Base-by-base conservation (phyloP, 306 rosid genomes). In the Oemleria cerasiformis region DNA sequence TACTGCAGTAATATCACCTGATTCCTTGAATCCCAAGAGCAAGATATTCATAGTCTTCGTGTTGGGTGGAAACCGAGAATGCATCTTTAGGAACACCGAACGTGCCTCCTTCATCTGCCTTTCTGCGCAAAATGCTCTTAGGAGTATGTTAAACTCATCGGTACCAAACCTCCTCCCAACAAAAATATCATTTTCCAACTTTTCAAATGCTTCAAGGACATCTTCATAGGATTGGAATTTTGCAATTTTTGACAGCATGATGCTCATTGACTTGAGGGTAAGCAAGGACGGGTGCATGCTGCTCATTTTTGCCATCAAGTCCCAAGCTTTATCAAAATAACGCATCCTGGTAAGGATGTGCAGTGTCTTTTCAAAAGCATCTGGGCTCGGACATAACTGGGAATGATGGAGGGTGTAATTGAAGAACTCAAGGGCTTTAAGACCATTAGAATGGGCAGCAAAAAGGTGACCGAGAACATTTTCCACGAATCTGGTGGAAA, bases 41-140 rank as follows among this genome's bases (percentile, higher is more conserved):
- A 91, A 80, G 49, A 94, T 92, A 65, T 94, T 94, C 97, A 91
- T 86, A 72, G 92, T 91, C 90, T 87, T 89, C 0, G 87, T 83
- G 75, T 82, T 77, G 1, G 96, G 81, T 3, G 71, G 54, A 83
- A 88, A 94, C 70, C 87, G 87, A 4, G 83, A 57, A 74, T 79
- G 81, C 85, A 86, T 82, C 83, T 80, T 94, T 42, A 40, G 78
- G 38, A 91, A 94, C 78, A 91, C 87, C 0, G 96, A 89, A 62
- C 81, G 84, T 4, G 97, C 95, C 69, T 94, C 98, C 70, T 91
- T 94, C 97, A 94, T 89, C 73, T 83, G 92, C 70, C 97, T 86
- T 55, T 89, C 96, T 0, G 90, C 82, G 54, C 92, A 91, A 67
- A 89, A 91, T 7, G 91, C 92, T 78, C 81, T 73, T 53, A 94